phyloP scores from a whole-genome alignment of 1,284 basidiomycete genomes.

The Rhodotorula sp. region DNA sequence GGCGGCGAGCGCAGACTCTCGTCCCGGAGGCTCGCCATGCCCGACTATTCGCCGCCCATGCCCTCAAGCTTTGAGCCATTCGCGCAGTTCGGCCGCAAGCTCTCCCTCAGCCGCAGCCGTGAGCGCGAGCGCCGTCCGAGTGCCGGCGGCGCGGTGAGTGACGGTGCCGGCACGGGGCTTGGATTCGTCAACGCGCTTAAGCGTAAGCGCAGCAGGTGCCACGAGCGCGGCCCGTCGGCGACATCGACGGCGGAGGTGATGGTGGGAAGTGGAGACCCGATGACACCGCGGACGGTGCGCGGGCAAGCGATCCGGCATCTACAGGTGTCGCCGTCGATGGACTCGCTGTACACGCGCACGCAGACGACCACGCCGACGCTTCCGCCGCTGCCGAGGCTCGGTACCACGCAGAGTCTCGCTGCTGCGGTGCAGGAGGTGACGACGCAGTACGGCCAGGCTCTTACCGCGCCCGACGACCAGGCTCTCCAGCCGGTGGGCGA shows the following conservation, averaged over 20 bases:
- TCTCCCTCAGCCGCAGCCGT: conserved; percentile 10
- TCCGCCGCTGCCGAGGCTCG: background rate
- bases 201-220: background rate
- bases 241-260: background rate
- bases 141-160: background rate
- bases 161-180: conserved; percentile 6
- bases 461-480: background rate
- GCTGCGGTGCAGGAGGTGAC: background rate
- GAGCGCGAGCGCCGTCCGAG: background rate
- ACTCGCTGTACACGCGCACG: conserved; percentile 7
- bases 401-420: background rate
- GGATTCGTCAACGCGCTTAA: conserved; percentile 8
- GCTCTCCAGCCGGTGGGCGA: background rate
- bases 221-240: background rate
- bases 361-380: background rate
- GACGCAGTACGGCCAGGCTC: conserved; percentile 20
- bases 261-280: background rate
- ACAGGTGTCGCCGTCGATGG: conserved; percentile 6
- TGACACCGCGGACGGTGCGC: conserved; percentile 7
- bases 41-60: conserved; percentile 8
- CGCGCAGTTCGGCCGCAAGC: background rate
- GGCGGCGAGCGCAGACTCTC: background rate
- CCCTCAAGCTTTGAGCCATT: conserved; percentile 28
- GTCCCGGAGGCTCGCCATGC: background rate
- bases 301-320: conserved; percentile 32